Evolutionary conservation across 257 asterid genomes (phyloP).

Genomic region (Petunia secreta): DNA sequence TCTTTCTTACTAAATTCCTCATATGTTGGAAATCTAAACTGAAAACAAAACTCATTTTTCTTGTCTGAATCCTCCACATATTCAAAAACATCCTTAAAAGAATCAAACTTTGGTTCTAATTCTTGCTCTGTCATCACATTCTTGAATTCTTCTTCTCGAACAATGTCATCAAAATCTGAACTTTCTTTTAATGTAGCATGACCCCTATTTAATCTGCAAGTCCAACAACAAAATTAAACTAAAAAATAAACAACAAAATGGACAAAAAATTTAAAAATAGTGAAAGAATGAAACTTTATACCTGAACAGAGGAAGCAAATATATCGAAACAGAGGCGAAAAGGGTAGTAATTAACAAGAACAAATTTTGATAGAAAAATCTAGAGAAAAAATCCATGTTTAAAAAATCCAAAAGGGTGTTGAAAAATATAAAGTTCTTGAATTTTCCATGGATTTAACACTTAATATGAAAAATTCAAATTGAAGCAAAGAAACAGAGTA

Average conservation of each 20-base stretch:
- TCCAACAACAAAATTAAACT: conserved; percentile 7
- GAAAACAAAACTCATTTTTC: conserved; percentile 44
- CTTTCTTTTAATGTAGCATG: conserved; percentile 23
- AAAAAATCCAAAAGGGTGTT: conserved; percentile 24
- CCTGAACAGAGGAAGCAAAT: conserved; percentile 62
- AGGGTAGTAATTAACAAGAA: conserved; percentile 32
- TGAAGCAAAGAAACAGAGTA: conserved; percentile 41
- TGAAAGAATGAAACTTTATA: neutral
- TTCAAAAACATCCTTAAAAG: conserved; percentile 29
- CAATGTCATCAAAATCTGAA: conserved; percentile 17
- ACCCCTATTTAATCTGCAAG: conserved; percentile 41
- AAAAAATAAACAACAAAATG: neutral
- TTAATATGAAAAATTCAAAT: conserved; percentile 37
- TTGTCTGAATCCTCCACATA: conserved; percentile 31
- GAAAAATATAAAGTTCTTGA: neutral
- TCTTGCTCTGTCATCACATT: conserved; percentile 33
- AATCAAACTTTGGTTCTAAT: conserved; percentile 20
- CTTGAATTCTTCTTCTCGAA: conserved; percentile 20
- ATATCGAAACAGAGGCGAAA: conserved; percentile 42
- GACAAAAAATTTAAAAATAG: neutral
- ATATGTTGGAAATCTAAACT: conserved; percentile 65
- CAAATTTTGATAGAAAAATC: conserved; percentile 45
- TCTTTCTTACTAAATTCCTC: conserved; percentile 58
- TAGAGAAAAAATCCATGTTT: conserved; percentile 49
- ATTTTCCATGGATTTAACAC: conserved; percentile 25